A percentile compares a stretch with the other conserved stretches of the same genome.
Evolutionary conservation across 768 basidiomycete genomes (phyloP).

Genomic region (Tulasnella sp.): DNA sequence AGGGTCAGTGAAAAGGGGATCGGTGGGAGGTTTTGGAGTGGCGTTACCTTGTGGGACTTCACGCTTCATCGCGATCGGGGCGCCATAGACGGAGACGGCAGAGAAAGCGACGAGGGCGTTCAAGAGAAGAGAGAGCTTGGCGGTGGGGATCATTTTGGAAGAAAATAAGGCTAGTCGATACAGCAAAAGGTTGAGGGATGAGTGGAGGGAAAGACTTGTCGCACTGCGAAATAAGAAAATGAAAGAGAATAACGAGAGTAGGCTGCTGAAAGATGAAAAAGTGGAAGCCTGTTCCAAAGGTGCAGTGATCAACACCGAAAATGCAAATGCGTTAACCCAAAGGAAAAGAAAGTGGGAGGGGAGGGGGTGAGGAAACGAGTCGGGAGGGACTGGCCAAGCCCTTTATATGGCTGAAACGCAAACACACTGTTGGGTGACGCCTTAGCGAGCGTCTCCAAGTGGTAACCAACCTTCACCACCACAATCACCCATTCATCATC

Average conservation of each 20-base stretch:
- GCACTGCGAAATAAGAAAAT: slow-evolving; percentile 3
- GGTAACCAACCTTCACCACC: background rate
- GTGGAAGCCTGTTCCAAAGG: slow-evolving; percentile 25
- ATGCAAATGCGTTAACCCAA: background rate
- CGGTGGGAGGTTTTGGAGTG: slow-evolving; percentile 23
- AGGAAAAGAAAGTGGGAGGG: background rate
- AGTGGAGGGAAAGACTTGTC: background rate
- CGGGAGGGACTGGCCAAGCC: background rate
- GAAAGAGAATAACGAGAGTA: slow-evolving; percentile 13
- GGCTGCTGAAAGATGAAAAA: background rate
- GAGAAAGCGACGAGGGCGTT: slow-evolving; percentile 37
- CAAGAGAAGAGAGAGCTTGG: slow-evolving; percentile 38
- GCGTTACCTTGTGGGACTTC: slow-evolving; percentile 62
- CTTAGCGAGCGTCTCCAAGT: background rate
- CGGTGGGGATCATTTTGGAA: slow-evolving; percentile 38
- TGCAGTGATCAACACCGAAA: slow-evolving; percentile 8
- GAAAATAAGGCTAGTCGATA: background rate
- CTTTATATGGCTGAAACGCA: background rate
- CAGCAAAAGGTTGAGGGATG: background rate
- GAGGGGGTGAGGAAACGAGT: background rate
- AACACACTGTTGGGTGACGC: background rate
- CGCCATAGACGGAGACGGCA: slow-evolving; percentile 34
- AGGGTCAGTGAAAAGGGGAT: background rate
- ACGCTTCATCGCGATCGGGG: slow-evolving; percentile 47
- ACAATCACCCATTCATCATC: background rate